A percentile compares a stretch with the other conserved stretches of the same genome.
Conservation (phyloP, 1,139 yeast genomes). For the Blastobotrys aristatus region DNA sequence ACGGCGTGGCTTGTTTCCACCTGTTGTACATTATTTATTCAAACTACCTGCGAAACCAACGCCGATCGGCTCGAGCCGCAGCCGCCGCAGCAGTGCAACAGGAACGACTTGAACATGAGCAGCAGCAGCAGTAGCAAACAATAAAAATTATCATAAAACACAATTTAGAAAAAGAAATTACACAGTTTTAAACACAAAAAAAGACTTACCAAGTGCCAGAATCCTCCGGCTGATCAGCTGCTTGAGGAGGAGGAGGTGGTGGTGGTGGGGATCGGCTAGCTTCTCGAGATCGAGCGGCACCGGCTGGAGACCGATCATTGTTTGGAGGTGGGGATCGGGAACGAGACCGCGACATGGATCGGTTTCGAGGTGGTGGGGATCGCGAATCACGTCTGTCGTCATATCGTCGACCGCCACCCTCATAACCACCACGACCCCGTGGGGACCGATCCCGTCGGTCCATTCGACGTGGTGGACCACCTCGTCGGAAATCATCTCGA, state of each 20-base stretch:
- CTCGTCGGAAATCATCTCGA: conserved; percentile 21
- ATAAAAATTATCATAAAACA: not conserved
- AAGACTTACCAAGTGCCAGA: conserved; percentile 8
- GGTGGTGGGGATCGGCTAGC: conserved; percentile 8
- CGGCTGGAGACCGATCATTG: not conserved
- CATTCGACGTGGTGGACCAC: conserved; percentile 8
- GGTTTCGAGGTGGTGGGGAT: conserved; percentile 7
- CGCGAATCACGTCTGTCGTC: conserved; percentile 5
- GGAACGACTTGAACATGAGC: not conserved
- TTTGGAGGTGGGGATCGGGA: conserved; percentile 9
- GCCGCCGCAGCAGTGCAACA: not conserved
- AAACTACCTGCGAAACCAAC: conserved; percentile 3
- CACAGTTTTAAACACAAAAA: not conserved
- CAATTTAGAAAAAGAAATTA: not conserved
- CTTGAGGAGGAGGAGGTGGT: no score
- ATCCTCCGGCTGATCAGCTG: conserved; percentile 7
- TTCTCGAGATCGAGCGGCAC: not conserved
- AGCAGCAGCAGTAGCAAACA: not conserved
- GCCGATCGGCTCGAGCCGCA: not conserved
- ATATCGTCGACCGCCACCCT: conserved; percentile 7
- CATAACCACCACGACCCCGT: not conserved
- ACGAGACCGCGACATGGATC: conserved; percentile 3
- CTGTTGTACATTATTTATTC: conserved; percentile 25
- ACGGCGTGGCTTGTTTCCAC: conserved; percentile 37
- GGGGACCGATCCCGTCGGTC: conserved; percentile 2